Evolutionary conservation across 768 basidiomycete species (phyloP), one percentile per base, ranked within the genome.

Genomic region (Trametes coccinea): DNA sequence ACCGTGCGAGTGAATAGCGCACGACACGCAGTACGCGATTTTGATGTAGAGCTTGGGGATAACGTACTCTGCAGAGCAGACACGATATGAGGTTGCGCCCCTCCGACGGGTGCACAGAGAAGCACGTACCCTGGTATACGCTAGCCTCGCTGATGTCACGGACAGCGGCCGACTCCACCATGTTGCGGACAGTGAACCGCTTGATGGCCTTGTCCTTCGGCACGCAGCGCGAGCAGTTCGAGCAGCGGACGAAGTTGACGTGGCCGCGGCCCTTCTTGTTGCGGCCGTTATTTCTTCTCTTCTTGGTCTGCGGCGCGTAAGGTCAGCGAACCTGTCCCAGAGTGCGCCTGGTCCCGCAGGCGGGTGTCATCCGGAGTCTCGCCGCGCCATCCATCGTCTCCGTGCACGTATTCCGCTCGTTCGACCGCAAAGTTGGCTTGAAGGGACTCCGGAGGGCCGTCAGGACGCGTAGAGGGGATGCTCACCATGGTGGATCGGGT

Each of bases 131-230:
- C 60, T 81, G 77, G 80, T 98, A 99, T 64, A 98, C 89, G 71
- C 88, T 90, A 44, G 95, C 95, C 71, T 98, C 97, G 74, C 89
- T 92, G 75, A 99, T 91, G 81, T 99, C 97, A 66, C 95, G 84
- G 69, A 98, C 93, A 56, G 96, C 96, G 47, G 97, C 97, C 73
- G 92, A 92, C 85, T 98, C 96, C 60, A 99, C 95, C 93, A 98
- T 98, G 87, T 99, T 99, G 79, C 95, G 88, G 73, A 98, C 96
- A 41, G 95, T 97, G 86, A 96, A 96, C 54, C 97, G 85, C 83
- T 97, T 97, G 89, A 98, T 97, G 68, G 96, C 96, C 86, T 98
- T 98, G 84, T 98, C 96, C 84, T 98, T 98, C 69, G 83, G 89
- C 61, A 97, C 95, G 76, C 93, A 95, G 69, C 97, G 92, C 73